Base-by-base conservation (phyloP, 2,329 filamentous ascomycete genomes). In the Ambrosiella beaveri region DNA sequence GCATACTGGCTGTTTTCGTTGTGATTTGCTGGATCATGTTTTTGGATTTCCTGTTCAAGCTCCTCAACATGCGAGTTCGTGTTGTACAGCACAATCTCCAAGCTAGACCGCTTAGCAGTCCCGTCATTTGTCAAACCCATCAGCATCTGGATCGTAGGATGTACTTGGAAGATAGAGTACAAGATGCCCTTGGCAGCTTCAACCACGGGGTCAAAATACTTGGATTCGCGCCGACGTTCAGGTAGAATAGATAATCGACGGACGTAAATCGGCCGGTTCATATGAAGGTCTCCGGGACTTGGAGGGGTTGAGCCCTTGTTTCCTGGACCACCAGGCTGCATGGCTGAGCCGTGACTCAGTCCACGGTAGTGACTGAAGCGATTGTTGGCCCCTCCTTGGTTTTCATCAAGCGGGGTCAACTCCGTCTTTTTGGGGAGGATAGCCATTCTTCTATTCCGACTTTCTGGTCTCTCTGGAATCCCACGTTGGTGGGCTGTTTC, bases 61-160 rank as follows among this genome's bases (percentile, higher is more conserved):
- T 84, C 78, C 65, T 82, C 78, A 2, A 85, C 80, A 61, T 84
- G 81, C 1, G 76, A 79, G 61, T 80, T 81, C 9, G 81, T 83
- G 65, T 83, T 83, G 68, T 83, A 84, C 61, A 84, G 81, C 36
- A 84, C 79, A 59, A 81, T 77, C 64, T 84, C 81, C 9, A 85
- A 74, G 62, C 80, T 83, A 3, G 80, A 82, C 54, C 79, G 72
- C 65, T 81, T 81, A 19, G 75, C 71, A 8, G 78, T 78, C 38
- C 76, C 78, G 60, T 84, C 80, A 62, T 75, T 79, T 53, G 79
- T 77, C 54, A 84, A 71, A 49, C 77, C 74, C 67, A 83, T 79
- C 57, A 85, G 71, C 68, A 79, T 80, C 66, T 84, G 80, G 60
- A 85, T 82, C 69, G 80, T 80, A 4, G 81, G 81, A 62, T 85